These are phyloP conservation scores for Pseudotsuga menziesii DNA, from an alignment of 75 land plant genomes.

Conservation along the genomic window DNA sequence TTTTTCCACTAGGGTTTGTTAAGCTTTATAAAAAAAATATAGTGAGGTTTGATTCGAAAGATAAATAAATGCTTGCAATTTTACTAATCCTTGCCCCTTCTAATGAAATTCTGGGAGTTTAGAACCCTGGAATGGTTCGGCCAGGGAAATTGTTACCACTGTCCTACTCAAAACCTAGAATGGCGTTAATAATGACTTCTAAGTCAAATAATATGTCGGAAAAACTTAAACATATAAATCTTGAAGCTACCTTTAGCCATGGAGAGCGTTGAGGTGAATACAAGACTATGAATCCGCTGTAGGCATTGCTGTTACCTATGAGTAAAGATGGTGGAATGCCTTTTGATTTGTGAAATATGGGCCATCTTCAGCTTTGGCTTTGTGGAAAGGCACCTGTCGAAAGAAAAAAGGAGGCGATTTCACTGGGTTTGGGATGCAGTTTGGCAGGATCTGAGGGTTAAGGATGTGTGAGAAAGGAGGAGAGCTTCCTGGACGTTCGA, in stretches of 20 bases:
- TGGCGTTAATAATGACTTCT: no score
- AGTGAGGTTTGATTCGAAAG: no score
- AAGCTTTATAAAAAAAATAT: neutral
- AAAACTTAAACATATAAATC: no score
- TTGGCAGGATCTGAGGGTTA: neutral
- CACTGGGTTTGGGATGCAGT: neutral
- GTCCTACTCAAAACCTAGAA: neutral
- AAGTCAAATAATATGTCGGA: neutral
- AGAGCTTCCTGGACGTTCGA: no score
- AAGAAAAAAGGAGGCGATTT: neutral
- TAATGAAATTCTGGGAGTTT: no score
- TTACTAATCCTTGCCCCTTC: no score
- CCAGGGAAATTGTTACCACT: neutral
- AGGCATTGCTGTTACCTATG: neutral
- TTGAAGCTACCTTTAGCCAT: neutral
- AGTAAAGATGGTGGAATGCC: conserved; percentile 4
- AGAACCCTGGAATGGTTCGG: no score
- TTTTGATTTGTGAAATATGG: neutral
- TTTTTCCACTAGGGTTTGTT: neutral
- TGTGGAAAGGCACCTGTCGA: neutral
- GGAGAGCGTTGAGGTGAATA: neutral
- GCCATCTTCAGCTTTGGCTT: neutral
- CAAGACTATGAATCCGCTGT: neutral
- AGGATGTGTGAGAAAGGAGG: no score
- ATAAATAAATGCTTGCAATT: no score